Conservation (phyloP, 805 yeast genomes). For the Myxozyma neotropica region DNA sequence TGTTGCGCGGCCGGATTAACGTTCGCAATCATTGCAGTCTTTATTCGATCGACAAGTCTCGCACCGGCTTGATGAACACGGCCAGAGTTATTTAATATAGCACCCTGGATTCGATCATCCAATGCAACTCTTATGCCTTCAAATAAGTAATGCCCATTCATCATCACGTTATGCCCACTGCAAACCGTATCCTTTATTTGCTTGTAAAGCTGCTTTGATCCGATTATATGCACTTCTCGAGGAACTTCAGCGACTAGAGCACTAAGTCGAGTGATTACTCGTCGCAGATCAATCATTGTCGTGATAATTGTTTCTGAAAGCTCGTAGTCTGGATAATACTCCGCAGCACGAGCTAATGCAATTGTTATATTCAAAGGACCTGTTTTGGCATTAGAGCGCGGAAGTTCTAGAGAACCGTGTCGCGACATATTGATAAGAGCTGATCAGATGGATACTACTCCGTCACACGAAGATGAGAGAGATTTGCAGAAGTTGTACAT, state of each 20-base stretch:
- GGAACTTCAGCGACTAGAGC: constrained; percentile 7
- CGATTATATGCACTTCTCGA: constrained; percentile 3
- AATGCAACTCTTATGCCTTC: constrained; percentile 12
- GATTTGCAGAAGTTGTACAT: too few species aligned
- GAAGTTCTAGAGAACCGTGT: not conserved
- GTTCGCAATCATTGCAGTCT: constrained; percentile 10
- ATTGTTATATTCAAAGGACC: constrained; percentile 1
- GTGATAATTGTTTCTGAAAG: not conserved
- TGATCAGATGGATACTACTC: not conserved
- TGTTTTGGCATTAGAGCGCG: not conserved
- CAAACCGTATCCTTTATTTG: constrained; percentile 5
- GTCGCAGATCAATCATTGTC: constrained; percentile 5
- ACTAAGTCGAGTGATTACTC: not conserved
- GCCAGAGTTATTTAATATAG: constrained; percentile 2
- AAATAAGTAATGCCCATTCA: constrained; percentile 7
- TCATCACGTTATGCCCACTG: constrained; percentile 10
- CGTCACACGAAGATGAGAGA: too few species aligned
- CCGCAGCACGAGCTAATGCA: not conserved
- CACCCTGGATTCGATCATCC: constrained; percentile 11
- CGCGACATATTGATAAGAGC: not conserved
- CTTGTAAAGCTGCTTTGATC: not conserved
- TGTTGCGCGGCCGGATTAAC: constrained; percentile 6
- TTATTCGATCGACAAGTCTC: constrained; percentile 7
- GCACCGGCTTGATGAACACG: constrained; percentile 7
- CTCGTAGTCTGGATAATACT: constrained; percentile 2